Conservation (phyloP, 2,329 filamentous ascomycete species). For the Talaromyces sp. region DNA sequence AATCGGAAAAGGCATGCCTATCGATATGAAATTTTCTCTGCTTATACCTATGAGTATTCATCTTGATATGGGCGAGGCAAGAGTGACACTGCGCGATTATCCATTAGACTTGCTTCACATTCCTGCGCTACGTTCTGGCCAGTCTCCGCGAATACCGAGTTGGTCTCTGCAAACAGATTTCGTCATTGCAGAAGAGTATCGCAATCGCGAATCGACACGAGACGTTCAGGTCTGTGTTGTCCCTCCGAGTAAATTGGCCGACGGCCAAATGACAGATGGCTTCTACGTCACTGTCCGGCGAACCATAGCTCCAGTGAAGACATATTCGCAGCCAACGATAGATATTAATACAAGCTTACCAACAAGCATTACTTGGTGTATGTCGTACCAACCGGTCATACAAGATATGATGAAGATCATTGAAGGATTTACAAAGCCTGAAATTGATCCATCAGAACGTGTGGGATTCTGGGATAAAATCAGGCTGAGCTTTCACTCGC, state of each 20-base stretch:
- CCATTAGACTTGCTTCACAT: constrained; percentile 89
- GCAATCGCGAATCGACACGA: constrained; percentile 74
- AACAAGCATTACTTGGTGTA: constrained; percentile 93
- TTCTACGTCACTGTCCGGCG: constrained; percentile 84
- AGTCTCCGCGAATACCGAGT: constrained; percentile 75
- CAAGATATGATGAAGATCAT: constrained; percentile 99
- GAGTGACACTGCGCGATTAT: constrained; percentile 85
- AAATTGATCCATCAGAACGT: constrained; percentile 85
- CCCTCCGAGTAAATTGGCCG: constrained; percentile 60
- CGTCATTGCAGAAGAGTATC: constrained; percentile 90
- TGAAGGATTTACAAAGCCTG: constrained; percentile 94
- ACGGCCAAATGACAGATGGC: constrained; percentile 57
- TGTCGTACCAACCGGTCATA: constrained; percentile 94
- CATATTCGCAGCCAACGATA: constrained; percentile 86
- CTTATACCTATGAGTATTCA: constrained; percentile 86
- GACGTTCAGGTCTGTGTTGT: constrained; percentile 80
- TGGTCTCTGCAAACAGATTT: constrained; percentile 86
- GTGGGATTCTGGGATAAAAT: constrained; percentile 99
- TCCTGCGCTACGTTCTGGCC: constrained; percentile 72
- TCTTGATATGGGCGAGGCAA: constrained; percentile 84
- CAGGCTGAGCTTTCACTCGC: constrained; percentile 86
- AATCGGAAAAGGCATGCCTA: constrained; percentile 95
- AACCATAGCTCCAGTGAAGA: constrained; percentile 92
- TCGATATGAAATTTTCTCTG: constrained; percentile 84
- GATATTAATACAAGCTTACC: constrained; percentile 91